Base-by-base conservation (phyloP, 2,329 filamentous ascomycete species). In the Ascochyta rabiei region DNA sequence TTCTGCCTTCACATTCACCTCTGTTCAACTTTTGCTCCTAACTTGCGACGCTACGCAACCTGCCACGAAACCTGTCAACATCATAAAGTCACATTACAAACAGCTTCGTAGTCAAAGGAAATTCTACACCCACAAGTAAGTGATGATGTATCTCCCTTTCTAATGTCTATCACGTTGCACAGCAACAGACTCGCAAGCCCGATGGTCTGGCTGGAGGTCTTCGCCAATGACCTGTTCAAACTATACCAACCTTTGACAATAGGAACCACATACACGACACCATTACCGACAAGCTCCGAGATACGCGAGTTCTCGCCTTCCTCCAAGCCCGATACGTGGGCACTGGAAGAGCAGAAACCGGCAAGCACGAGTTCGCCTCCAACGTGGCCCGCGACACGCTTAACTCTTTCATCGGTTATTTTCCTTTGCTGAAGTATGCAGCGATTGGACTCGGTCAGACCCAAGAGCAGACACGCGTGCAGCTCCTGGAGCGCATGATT, bases 331-430 rank as follows among this genome's bases (percentile, higher is more conserved):
- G 95, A 69, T 96, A 93, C 80, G 83, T 98, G 66, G 93, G 93
- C 66, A 97, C 93, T 1, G 93, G 93, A 23, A 93, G 97, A 76
- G 90, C 93, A 26, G 93, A 97, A 78, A 97, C 93, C n/a, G 96
- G 92, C 23, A 93, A 90, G 76, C 93, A 93, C 86, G 93, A 98
- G 79, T 98, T 92, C 91, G 88, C 88, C 49, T 91, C 89, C 56
- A 97, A 97, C 79, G 92, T 97, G 73, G 84, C 91, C 71, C 91
- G 93, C 72, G 93, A 98, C 79, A 93, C 88, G 13, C 92, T 92
- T 75, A 86, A 91, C 21, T 91, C 87, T 58, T 91, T 96, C 68
- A 84, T 93, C 61, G 93, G 93, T 16, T 93, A 97, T 72, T 89
- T 91, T 8, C 89, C 91, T 5, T 81, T 96, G 55, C 81, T 96